Base-by-base conservation (phyloP, 2,329 filamentous ascomycete genomes). In the Xenoacremonium recifei region DNA sequence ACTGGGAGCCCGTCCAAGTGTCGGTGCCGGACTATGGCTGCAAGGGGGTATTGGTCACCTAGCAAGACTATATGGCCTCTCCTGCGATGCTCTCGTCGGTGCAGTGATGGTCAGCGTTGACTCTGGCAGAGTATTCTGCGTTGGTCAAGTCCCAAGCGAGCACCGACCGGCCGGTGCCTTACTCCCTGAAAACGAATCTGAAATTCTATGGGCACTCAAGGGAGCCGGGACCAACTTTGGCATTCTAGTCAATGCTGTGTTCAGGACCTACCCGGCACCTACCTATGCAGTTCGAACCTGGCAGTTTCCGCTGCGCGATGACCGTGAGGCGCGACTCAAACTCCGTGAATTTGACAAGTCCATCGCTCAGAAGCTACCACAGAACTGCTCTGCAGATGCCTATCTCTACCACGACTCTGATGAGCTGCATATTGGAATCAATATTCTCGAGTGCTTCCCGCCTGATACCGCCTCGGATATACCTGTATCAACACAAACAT, bases 21-120 rank as follows among this genome's bases (percentile, higher is more conserved):
- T 85, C 19, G 81, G 82, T 3, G 73, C 77, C 0, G 82, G 82
- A 0, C 50, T 80, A 12, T 84, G 79, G 78, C 65, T 85, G 35
- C 80, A 85, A 65, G 82, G 82, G 30, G 80, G 81, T 39, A 80
- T 85, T 36, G 80, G 80, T 2, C 79, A 83, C 49, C 63, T 82
- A n/a, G 54, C 73, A 25, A 68, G 80, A 44, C 40, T 68, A 7
- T 60, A 80, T 48, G 80, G 81, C 2, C 76, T 85, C 11, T 47
- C 78, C 3, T 83, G 77, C 49, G 80, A 85, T 48, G 57, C 71
- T 33, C 75, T 85, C 34, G 57, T 83, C n/a, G 80, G 81, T 47
- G 80, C 75, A 16, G 70, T 84, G 3, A 11, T 84, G 19, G 71
- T 84, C 58, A 74, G 72, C 48, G 69, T 78, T 39, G 54, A 64